These are phyloP conservation scores for Solanum piurae DNA, from an alignment of 257 asterid genomes.

Conservation along the genomic window DNA sequence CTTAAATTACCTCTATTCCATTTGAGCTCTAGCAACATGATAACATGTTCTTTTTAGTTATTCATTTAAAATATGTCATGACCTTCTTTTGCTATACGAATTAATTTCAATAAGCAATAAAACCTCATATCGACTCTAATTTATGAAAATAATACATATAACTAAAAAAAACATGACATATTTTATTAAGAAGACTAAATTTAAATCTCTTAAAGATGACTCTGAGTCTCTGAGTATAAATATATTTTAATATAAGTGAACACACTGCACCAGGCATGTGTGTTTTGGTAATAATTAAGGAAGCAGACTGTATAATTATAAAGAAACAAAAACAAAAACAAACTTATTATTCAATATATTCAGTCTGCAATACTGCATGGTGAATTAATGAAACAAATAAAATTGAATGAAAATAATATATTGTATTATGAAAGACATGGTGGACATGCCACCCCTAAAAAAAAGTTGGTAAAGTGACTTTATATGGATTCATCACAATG, in stretches of 20 bases:
- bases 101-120: background rate
- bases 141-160: background rate
- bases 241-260: background rate
- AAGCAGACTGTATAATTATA: background rate
- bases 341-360: background rate
- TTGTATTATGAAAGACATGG: background rate
- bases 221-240: no score
- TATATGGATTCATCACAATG: background rate
- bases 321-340: background rate
- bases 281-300: conserved; percentile 2
- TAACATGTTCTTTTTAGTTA: background rate
- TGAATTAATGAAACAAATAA: background rate
- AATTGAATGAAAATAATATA: background rate
- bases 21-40: background rate
- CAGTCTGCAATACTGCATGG: background rate
- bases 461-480: background rate
- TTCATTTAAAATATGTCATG: background rate
- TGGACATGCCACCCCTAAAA: conserved; percentile 6
- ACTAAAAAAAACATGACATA: background rate
- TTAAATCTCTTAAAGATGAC: background rate
- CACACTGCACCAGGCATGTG: conserved; percentile 2
- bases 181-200: background rate
- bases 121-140: background rate
- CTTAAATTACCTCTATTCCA: background rate
- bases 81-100: background rate